phyloP scores from a whole-genome alignment of 768 basidiomycete genomes.

The Auriscalpium microsporum region DNA sequence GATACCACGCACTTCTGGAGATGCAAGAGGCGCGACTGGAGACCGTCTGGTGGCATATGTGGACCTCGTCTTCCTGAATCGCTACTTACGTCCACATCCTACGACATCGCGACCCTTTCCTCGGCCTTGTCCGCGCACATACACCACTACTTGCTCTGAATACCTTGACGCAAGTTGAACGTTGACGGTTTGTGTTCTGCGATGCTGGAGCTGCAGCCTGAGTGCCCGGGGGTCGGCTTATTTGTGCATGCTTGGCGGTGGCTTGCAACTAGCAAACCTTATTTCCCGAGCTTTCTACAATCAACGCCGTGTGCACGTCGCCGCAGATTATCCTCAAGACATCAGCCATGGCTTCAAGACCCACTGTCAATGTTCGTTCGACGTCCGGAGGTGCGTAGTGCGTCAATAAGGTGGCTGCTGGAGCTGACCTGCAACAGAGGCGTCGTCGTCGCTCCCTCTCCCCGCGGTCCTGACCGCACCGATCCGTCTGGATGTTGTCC shows the following conservation, averaged over 20 bases:
- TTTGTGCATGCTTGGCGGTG: not conserved
- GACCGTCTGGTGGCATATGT: no score
- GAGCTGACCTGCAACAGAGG: constrained; percentile 33
- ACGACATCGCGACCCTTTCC: no score
- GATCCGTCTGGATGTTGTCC: constrained; percentile 96
- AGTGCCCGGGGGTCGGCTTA: not conserved
- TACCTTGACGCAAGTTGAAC: no score
- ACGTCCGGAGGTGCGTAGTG: constrained; percentile 55
- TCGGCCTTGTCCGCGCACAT: no score
- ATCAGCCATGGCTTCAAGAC: constrained; percentile 76
- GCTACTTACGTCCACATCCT: no score
- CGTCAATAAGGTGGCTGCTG: not conserved
- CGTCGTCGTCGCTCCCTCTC: constrained; percentile 82
- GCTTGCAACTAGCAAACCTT: constrained; percentile 18
- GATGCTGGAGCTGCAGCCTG: no score
- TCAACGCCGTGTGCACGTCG: not conserved
- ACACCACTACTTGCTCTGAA: no score
- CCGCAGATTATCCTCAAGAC: constrained; percentile 1
- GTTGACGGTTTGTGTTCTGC: no score
- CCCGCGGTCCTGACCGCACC: constrained; percentile 97
- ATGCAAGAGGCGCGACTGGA: no score
- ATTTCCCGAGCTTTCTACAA: not conserved
- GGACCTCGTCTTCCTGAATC: no score
- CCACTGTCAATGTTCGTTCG: constrained; percentile 80
- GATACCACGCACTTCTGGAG: no score